Evolutionary conservation across 345 rosid species (phyloP).

Genomic region (Nephelium lappaceum): DNA sequence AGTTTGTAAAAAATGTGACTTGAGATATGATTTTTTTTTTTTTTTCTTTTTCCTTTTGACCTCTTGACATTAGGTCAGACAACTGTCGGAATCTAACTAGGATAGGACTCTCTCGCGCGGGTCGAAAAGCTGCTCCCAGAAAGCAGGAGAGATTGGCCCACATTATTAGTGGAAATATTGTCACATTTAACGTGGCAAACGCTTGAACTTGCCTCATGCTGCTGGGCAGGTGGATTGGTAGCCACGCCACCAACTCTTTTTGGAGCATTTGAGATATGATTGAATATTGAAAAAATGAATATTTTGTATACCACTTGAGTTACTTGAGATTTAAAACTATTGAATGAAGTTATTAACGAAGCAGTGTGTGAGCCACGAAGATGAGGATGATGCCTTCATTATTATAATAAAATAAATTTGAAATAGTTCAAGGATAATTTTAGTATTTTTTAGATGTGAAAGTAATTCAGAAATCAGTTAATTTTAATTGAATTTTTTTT

Average conservation of each 20-base stretch:
- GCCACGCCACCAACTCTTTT: too few species aligned
- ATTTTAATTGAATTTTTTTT: not conserved
- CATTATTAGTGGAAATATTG: too few species aligned
- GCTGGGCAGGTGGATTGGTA: too few species aligned
- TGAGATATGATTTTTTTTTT: not conserved
- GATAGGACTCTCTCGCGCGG: too few species aligned
- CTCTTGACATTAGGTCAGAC: too few species aligned
- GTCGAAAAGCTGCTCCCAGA: too few species aligned
- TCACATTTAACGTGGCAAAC: too few species aligned
- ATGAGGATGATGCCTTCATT: not conserved
- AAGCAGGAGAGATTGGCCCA: too few species aligned
- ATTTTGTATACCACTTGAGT: not conserved
- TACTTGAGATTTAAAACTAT: not conserved
- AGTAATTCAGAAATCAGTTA: not conserved
- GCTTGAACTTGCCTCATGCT: too few species aligned
- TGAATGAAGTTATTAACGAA: not conserved
- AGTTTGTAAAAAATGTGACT: not conserved
- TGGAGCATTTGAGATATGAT: not conserved
- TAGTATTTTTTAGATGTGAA: not conserved
- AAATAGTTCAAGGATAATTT: not conserved
- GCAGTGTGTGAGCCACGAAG: not conserved
- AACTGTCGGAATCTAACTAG: too few species aligned
- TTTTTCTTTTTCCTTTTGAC: too few species aligned
- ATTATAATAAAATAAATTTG: not conserved
- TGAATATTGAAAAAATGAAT: not conserved